Percentiles rank a stretch among this genome's conserved stretches.
Evolutionary conservation across 1,284 basidiomycete species (phyloP).

Genomic region (Phylloporus gajari): DNA sequence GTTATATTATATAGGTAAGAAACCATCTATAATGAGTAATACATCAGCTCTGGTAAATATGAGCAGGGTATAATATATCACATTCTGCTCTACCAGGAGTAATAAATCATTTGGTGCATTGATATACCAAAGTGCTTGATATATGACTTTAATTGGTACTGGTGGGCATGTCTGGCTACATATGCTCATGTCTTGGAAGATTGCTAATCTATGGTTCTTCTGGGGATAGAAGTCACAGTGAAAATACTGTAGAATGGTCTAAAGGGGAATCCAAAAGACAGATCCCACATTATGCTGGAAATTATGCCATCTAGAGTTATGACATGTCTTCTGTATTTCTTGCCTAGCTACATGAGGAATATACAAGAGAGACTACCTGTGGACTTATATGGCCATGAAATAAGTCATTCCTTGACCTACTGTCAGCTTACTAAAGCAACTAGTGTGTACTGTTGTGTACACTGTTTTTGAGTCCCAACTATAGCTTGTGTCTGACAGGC

Average conservation of each 20-base stretch:
- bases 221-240: neutral
- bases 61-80: too few relatives aligned
- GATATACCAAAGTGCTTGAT: too few relatives aligned
- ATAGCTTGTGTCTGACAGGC: neutral
- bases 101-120: too few relatives aligned
- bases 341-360: neutral
- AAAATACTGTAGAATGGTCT: neutral
- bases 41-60: too few relatives aligned
- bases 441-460: neutral
- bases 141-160: too few relatives aligned
- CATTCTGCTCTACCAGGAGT: too few relatives aligned
- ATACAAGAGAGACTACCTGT: neutral
- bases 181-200: neutral
- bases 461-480: neutral
- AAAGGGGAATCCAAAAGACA: slow-evolving; percentile 1
- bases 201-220: neutral
- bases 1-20: too few relatives aligned
- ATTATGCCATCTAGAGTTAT: neutral
- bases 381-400: slow-evolving; percentile 2
- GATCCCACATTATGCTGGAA: slow-evolving; percentile 1
- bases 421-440: neutral
- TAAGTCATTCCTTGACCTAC: neutral
- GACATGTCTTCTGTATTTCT: neutral
- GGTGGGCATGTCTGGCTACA: neutral
- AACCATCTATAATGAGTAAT: too few relatives aligned